Evolutionary conservation across 345 rosid species (phyloP), one percentile per base, ranked within the genome.

Genomic region (Syzygium aromaticum): DNA sequence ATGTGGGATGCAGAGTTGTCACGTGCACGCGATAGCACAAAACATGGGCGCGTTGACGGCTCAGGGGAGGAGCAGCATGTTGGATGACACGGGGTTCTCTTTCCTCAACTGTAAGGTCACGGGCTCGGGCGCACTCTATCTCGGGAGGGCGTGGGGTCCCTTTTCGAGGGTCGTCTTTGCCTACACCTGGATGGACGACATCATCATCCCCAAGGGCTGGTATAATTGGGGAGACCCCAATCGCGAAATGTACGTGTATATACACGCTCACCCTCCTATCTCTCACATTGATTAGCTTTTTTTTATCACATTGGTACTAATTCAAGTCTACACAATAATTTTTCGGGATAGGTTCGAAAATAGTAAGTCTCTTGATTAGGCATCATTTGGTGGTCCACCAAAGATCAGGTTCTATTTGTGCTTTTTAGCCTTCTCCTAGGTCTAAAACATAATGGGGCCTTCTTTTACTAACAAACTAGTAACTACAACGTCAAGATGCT

Each of bases 81-180:
- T 98, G 87, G 98, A 98, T 11, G 99, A 98, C 95, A 98, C 99
- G 12, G 99, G 99, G 25, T 98, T 98, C 95, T 98, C 99, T 4
- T 98, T 98, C 64, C 94, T 98, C 51, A 94, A 95, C 87, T 96
- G 99, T 86, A 95, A 95, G 90, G 97, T 98, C 91, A 98, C 99
- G 86, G 99, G 99, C 10, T 96, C 99, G 0, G 99, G 99, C 21
- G 99, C 96, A 5, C 93, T 98, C 11, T 98, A 93, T 87, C 93
- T 98, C 22, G 99, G 99, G 8, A 92, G 99, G 87, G 99, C 99
- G 8, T 98, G 99, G 99, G 99, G 99, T 52, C 96, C 99, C 28
- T 98, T 98, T 89, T 98, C 99, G 6, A 92, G 99, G 85, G 99
- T 98, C 3, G 93, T 98, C 90, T 98, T 98, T 89, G 99, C 99